Percentiles rank a stretch among this genome's conserved stretches.
Evolutionary conservation across 495 filamentous ascomycete genomes (phyloP).

Genomic region (Cercophora newfieldiana): DNA sequence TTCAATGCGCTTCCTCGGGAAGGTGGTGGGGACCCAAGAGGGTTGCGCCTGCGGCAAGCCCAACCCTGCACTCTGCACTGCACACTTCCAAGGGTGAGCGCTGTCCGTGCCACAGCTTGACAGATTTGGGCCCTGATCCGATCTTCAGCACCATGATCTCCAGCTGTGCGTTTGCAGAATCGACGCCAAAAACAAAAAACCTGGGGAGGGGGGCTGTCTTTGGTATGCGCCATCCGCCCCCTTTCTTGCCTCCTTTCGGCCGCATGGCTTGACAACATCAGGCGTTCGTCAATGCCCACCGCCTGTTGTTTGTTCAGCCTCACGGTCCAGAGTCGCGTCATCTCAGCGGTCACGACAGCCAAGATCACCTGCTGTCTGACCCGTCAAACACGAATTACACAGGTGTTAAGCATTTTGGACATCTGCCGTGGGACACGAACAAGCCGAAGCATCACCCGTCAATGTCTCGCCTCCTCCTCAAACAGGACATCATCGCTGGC

Average conservation of each 20-base stretch:
- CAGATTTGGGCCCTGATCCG: conserved; percentile 9
- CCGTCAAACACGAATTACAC: not conserved
- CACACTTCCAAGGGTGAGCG: not conserved
- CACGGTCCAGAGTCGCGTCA: not conserved
- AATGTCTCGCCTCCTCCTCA: conserved; percentile 5
- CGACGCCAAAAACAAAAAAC: conserved; percentile 7
- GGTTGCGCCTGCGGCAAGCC: not conserved
- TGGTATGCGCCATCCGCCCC: not conserved
- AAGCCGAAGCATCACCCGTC: conserved; percentile 11
- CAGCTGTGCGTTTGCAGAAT: conserved; percentile 7
- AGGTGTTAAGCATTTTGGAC: conserved; percentile 8
- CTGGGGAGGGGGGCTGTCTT: not conserved
- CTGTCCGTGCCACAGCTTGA: conserved; percentile 4
- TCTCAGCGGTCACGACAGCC: not conserved
- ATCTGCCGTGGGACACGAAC: conserved; percentile 11
- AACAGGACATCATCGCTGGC: not conserved
- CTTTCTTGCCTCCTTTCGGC: conserved; percentile 23
- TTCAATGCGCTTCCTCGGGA: conserved; percentile 2
- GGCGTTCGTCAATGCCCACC: not conserved
- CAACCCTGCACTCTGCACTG: not conserved
- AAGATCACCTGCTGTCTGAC: conserved; percentile 3
- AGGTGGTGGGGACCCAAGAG: conserved; percentile 1
- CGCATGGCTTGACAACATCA: conserved; percentile 19
- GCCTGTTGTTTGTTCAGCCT: not conserved
- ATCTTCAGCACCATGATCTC: conserved; percentile 14